phyloP scores from a whole-genome alignment of 140 eudicot genomes.

The Anethum foeniculum region DNA sequence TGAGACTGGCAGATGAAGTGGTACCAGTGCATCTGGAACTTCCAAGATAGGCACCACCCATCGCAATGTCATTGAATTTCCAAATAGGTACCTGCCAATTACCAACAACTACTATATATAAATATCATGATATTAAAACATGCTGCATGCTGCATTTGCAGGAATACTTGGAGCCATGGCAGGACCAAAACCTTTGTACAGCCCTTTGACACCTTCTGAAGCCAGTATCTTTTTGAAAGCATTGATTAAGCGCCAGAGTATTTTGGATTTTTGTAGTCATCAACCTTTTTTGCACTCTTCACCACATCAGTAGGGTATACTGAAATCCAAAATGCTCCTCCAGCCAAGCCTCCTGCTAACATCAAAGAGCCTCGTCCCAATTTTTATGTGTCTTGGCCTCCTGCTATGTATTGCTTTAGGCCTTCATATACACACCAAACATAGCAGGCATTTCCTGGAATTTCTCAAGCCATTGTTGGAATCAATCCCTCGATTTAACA shows the following conservation, averaged over 20 bases:
- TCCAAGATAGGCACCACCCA: slow-evolving; percentile 84
- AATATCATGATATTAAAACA: too few relatives aligned
- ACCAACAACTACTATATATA: too few relatives aligned
- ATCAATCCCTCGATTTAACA: slow-evolving; percentile 54
- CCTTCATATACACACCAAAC: slow-evolving; percentile 89
- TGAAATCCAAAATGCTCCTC: slow-evolving; percentile 61
- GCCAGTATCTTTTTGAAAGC: slow-evolving; percentile 60
- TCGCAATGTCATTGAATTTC: slow-evolving; percentile 52
- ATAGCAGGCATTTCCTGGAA: slow-evolving; percentile 85
- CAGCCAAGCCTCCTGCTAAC: slow-evolving; percentile 77
- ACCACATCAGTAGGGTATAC: slow-evolving; percentile 89
- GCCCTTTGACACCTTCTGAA: slow-evolving; percentile 67
- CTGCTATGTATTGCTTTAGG: slow-evolving; percentile 65
- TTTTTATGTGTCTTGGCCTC: slow-evolving; percentile 68
- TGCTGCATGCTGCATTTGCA: slow-evolving; percentile 90
- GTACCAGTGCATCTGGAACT: slow-evolving; percentile 98
- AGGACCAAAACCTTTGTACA: slow-evolving; percentile 86
- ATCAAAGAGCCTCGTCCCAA: slow-evolving; percentile 68
- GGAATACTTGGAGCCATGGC: slow-evolving; percentile 92
- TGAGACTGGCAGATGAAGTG: slow-evolving; percentile 67
- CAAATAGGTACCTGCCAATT: too few relatives aligned
- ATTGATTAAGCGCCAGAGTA: slow-evolving; percentile 58
- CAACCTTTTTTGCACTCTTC: slow-evolving; percentile 77
- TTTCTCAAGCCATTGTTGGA: slow-evolving; percentile 86
- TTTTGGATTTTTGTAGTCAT: slow-evolving; percentile 69